Percentiles rank a stretch among this genome's conserved stretches.
These are phyloP conservation scores for Dentipellis fragilis DNA, from an alignment of 768 basidiomycete species.

Conservation along the genomic window DNA sequence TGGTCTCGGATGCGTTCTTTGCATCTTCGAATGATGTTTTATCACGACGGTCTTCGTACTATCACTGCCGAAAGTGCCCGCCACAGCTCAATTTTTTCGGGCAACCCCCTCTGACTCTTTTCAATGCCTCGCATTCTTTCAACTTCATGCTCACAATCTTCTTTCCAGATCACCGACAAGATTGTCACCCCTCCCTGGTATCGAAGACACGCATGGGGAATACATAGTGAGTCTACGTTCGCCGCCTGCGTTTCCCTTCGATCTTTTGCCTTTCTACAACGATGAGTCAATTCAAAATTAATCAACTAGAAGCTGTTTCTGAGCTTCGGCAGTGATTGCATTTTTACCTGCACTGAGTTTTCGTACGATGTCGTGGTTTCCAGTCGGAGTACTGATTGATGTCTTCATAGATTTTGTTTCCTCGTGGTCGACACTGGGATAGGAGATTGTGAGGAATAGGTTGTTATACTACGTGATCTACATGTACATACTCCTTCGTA, in stretches of 20 bases:
- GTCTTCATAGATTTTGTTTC: too few species aligned
- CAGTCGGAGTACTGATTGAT: too few species aligned
- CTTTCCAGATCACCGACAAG: background rate
- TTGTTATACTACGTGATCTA: too few species aligned
- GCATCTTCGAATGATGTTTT: slow-evolving; percentile 44
- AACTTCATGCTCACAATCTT: background rate
- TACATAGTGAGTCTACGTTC: background rate
- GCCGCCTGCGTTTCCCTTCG: background rate
- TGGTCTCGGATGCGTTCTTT: background rate
- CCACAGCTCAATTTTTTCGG: slow-evolving; percentile 80
- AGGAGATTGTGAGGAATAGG: too few species aligned
- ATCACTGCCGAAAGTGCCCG: slow-evolving; percentile 82
- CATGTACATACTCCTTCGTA: too few species aligned
- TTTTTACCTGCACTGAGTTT: slow-evolving; percentile 15
- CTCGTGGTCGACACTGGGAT: too few species aligned
- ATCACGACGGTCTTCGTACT: slow-evolving; percentile 94
- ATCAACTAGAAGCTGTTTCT: slow-evolving; percentile 91
- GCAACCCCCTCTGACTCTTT: slow-evolving; percentile 61
- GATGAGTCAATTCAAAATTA: slow-evolving; percentile 41
- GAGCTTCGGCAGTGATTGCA: slow-evolving; percentile 61
- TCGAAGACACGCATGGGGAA: too few species aligned
- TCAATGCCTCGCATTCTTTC: background rate
- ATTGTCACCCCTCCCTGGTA: background rate
- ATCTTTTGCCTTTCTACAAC: background rate
- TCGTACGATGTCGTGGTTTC: background rate